A percentile compares a stretch with the other conserved stretches of the same genome.
phyloP scores from a whole-genome alignment of 192 early-diverging fungal genomes.

The Coemansia sp. region DNA sequence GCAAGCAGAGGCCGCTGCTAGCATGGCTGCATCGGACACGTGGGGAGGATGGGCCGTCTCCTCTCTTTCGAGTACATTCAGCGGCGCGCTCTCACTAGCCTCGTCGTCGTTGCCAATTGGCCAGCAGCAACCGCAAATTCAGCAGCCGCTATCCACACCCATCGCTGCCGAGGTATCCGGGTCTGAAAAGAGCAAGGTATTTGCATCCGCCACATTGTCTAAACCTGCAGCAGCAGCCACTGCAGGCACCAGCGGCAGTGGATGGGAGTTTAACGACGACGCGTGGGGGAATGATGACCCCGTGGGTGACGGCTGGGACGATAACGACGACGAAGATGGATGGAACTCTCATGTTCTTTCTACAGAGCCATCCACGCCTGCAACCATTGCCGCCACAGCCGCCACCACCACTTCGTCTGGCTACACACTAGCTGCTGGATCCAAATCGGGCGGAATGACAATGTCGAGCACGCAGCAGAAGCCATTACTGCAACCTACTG shows the following conservation, averaged over 20 bases:
- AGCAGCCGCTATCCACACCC: not conserved
- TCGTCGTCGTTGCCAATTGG: slow-evolving; percentile 28
- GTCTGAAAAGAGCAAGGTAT: not conserved
- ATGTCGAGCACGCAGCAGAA: slow-evolving; percentile 12
- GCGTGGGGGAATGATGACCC: slow-evolving; percentile 14
- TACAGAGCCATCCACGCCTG: not conserved
- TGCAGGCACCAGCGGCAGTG: not conserved
- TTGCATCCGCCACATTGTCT: not conserved
- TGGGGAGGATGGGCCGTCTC: slow-evolving; percentile 93
- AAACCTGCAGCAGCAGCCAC: not conserved
- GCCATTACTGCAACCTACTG: not conserved
- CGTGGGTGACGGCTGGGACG: slow-evolving; percentile 15
- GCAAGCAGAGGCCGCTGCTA: slow-evolving; percentile 38
- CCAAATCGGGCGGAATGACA: slow-evolving; percentile 21
- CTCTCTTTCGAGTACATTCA: slow-evolving; percentile 62
- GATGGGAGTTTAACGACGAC: slow-evolving; percentile 44
- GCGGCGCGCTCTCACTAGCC: slow-evolving; percentile 44
- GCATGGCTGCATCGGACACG: slow-evolving; percentile 57
- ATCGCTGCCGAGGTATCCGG: not conserved
- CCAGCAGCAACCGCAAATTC: slow-evolving; percentile 17
- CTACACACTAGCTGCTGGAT: not conserved
- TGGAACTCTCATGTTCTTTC: slow-evolving; percentile 17
- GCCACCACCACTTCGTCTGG: not conserved
- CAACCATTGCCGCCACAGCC: not conserved
- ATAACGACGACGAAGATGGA: slow-evolving; percentile 24